Conservation (phyloP, 345 rosid species). For the Durio zibethinus region DNA sequence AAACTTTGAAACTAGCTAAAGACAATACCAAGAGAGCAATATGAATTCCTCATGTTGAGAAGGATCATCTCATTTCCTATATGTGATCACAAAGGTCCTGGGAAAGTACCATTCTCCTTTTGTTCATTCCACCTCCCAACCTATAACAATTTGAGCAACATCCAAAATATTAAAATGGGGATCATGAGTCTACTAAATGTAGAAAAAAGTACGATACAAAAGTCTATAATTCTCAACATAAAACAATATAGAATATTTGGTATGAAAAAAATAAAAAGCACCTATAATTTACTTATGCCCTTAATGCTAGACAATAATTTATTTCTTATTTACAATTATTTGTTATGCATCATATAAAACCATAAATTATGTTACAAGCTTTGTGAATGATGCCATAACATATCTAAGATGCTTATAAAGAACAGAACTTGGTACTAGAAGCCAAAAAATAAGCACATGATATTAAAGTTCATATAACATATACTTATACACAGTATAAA, state of each 20-base stretch:
- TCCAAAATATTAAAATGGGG: not conserved
- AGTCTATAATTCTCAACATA: not conserved
- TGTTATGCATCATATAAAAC: not conserved
- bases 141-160: slow-evolving; percentile 31
- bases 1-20: not conserved
- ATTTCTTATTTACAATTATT: not conserved
- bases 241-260: not conserved
- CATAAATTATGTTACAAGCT: not conserved
- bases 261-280: not conserved
- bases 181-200: not conserved
- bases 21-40: not conserved
- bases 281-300: not conserved
- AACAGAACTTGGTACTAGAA: not conserved
- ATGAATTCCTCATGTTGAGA: slow-evolving; percentile 15
- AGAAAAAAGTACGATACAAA: not conserved
- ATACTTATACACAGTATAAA: not conserved
- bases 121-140: slow-evolving; percentile 85
- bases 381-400: not conserved
- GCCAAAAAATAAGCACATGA: not conserved
- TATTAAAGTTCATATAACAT: not conserved
- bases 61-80: slow-evolving; percentile 6
- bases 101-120: slow-evolving; percentile 75
- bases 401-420: not conserved
- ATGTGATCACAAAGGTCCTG: slow-evolving; percentile 62
- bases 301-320: not conserved